Conservation (phyloP, 83 land plant genomes). For the Larix sibirica region DNA sequence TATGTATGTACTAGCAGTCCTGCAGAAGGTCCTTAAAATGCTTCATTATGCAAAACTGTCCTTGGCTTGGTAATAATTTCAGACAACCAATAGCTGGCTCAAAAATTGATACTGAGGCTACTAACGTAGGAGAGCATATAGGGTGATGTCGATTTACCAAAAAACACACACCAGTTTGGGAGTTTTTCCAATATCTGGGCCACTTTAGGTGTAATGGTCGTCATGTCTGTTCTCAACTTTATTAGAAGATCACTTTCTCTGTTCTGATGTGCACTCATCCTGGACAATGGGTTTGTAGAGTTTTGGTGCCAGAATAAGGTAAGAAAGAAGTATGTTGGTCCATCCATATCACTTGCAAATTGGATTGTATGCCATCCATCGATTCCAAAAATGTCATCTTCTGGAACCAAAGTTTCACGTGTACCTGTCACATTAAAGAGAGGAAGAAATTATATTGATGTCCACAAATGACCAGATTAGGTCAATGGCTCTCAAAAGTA, state of each 20-base stretch:
- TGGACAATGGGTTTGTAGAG: neutral
- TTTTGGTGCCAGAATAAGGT: constrained; percentile 67
- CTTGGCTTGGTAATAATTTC: no score
- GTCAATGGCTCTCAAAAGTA: no score
- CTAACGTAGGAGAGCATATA: constrained; percentile 66
- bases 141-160: constrained; percentile 90
- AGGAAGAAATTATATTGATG: neutral
- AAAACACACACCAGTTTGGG: constrained; percentile 84
- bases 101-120: constrained; percentile 52
- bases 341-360: constrained; percentile 58
- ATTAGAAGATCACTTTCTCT: constrained; percentile 32
- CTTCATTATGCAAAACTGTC: no score
- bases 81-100: no score
- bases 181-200: constrained; percentile 58
- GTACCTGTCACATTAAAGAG: constrained; percentile 30
- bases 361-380: constrained; percentile 91
- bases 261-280: neutral
- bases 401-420: constrained; percentile 52
- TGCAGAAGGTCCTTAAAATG: no score
- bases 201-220: constrained; percentile 52
- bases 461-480: no score
- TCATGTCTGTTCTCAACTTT: constrained; percentile 84
- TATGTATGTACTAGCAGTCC: no score
- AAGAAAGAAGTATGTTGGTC: constrained; percentile 64
- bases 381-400: constrained; percentile 40